A percentile compares a stretch with the other conserved stretches of the same genome.
These are phyloP conservation scores for Aspergillus ochraceoroseus DNA, from an alignment of 2,329 filamentous ascomycete species.

Conservation along the genomic window DNA sequence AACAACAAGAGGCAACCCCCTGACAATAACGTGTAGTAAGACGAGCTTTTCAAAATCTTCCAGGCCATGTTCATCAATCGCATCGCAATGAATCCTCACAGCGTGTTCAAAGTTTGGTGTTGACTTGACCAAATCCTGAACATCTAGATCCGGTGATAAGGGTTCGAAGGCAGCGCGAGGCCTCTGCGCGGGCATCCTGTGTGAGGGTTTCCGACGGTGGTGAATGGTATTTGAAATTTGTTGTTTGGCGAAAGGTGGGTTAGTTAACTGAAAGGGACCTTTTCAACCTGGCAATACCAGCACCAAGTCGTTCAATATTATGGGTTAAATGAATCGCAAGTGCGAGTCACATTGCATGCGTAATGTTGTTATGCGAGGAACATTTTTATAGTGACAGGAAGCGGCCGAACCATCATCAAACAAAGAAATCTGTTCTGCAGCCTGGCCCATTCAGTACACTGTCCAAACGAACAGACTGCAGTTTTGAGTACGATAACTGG, in stretches of 20 bases:
- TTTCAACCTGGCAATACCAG: no score
- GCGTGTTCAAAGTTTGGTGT: constrained; percentile 85
- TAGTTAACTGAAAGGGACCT: neutral
- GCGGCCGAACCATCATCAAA: constrained; percentile 5
- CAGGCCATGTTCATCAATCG: constrained; percentile 70
- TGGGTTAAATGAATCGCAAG: neutral
- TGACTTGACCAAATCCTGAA: constrained; percentile 67
- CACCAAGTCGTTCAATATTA: no score
- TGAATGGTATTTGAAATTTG: no score
- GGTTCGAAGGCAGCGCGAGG: constrained; percentile 89
- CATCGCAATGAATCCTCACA: constrained; percentile 69
- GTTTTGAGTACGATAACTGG: no score
- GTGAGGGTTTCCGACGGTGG: no score
- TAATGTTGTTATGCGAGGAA: neutral
- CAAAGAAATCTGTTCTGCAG: no score
- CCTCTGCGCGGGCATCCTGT: constrained; percentile 68
- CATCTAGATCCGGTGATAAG: constrained; percentile 77
- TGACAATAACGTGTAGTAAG: constrained; percentile 72
- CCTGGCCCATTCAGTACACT: no score
- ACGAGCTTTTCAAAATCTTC: constrained; percentile 83
- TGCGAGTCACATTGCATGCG: no score
- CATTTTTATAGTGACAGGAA: neutral
- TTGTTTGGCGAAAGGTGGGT: neutral
- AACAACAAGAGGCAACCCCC: constrained; percentile 83
- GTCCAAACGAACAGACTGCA: no score